Conservation (phyloP, 495 filamentous ascomycete species). For the Lentithecium fluviatile region DNA sequence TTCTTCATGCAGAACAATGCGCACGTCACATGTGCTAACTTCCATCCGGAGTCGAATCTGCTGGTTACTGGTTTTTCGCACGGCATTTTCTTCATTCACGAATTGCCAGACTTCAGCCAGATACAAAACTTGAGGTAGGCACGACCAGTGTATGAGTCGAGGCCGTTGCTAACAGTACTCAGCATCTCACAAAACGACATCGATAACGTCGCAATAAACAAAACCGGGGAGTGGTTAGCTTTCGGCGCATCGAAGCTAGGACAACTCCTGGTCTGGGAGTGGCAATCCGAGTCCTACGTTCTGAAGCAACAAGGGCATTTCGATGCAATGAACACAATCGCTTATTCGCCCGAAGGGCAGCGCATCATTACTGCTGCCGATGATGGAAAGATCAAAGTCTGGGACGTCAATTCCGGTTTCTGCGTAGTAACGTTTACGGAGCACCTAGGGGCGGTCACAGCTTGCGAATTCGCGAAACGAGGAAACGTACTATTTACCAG, state of each 20-base stretch:
- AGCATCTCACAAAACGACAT: slow-evolving; percentile 97
- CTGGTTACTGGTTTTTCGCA: slow-evolving; percentile 93
- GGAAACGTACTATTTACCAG: slow-evolving; percentile 94
- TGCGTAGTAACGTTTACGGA: slow-evolving; percentile 98
- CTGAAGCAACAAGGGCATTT: slow-evolving; percentile 97
- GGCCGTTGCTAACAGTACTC: slow-evolving; percentile 39
- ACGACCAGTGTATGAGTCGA: neutral
- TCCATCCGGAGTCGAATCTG: slow-evolving; percentile 80
- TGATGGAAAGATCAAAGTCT: slow-evolving; percentile 97
- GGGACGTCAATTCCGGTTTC: slow-evolving; percentile 94
- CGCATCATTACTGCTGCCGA: slow-evolving; percentile 89
- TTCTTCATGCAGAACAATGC: slow-evolving; percentile 91
- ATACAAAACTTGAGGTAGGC: slow-evolving; percentile 75
- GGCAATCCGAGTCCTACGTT: slow-evolving; percentile 99
- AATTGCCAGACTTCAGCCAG: slow-evolving; percentile 93
- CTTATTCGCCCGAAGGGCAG: slow-evolving; percentile 91
- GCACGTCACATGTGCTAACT: slow-evolving; percentile 81
- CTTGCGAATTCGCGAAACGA: slow-evolving; percentile 88
- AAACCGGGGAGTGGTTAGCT: slow-evolving; percentile 92
- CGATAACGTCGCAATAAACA: slow-evolving; percentile 88
- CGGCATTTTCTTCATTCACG: slow-evolving; percentile 88
- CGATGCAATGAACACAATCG: slow-evolving; percentile 90
- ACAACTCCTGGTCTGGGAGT: slow-evolving; percentile 96
- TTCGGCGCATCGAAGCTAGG: slow-evolving; percentile 96
- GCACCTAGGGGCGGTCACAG: slow-evolving; percentile 92